These are phyloP conservation scores for Aspergillus nanangensis DNA, from an alignment of 495 filamentous ascomycete species.

Conservation along the genomic window DNA sequence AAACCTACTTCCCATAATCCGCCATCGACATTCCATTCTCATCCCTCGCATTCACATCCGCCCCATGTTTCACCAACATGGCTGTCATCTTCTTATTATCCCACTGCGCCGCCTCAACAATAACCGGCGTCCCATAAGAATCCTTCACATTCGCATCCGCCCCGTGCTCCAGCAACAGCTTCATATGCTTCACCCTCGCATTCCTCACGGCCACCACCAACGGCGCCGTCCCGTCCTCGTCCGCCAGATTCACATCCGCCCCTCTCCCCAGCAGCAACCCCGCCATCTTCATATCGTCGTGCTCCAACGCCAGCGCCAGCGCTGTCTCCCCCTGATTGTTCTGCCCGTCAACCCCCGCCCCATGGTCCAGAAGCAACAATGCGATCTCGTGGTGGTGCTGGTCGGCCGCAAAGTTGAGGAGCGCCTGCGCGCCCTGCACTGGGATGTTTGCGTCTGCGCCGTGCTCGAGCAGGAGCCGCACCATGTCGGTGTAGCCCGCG, in stretches of 20 bases:
- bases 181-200: not conserved
- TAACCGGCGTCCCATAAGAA: not conserved
- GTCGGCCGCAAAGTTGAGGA: not conserved
- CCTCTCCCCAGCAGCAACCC: not conserved
- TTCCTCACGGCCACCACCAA: not conserved
- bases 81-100: no score
- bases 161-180: not conserved
- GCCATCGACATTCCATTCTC: not conserved
- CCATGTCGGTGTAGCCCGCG: not conserved
- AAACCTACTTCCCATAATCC: no score
- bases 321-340: not conserved
- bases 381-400: not conserved
- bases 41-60: not conserved
- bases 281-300: not conserved
- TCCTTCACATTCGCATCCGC: not conserved
- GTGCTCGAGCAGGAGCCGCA: not conserved
- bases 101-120: not conserved
- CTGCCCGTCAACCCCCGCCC: not conserved
- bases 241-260: not conserved
- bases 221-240: not conserved
- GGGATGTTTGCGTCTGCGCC: not conserved
- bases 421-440: not conserved
- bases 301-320: not conserved
- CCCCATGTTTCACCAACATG: not conserved
- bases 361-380: not conserved